Base-by-base conservation (phyloP, 345 rosid species). In the Pistacia integerrima region DNA sequence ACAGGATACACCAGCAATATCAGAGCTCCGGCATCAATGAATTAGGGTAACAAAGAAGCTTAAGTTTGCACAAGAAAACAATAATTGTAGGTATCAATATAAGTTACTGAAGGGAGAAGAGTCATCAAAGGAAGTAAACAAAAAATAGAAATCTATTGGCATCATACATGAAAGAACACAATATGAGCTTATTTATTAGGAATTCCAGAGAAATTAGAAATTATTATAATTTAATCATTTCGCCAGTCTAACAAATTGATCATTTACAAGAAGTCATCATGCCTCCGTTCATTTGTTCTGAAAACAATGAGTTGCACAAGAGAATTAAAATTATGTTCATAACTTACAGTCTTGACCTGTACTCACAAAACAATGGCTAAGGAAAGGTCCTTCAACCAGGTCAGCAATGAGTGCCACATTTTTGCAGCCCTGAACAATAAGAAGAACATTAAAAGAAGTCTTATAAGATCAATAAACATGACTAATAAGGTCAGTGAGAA, bases 211-310 rank as follows among this genome's bases (percentile, higher is more conserved):
- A 69, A 74, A 46, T 60, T 17, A 28, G 54, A 64, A 74, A 30
- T 33, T 69, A 48, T 57, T 51, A 63, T 22, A n/a, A 74, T 14
- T 49, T 49, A 11, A 11, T 62, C 66, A 28, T 17, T 35, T 18
- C 7, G 46, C 48, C 70, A 41, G 52, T 72, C 74, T 51, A 74
- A 57, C 67, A 65, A 69, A 74, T 54, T 52, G 59, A 67, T 33
- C 74, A 82, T 71, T 61, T 62, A 74, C 81, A 70, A 51, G n/a
- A 64, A 63, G 8, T 59, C 73, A 38, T 38, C 49, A 64, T 13
- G 46, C 16, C 13, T 22, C 25, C 36, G 0, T 69, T 74, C 75
- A 30, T 20, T 67, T 67, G 30, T 12, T 70, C 62, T 54, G 28
- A 48, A 56, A 51, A 57, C 20, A 67, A 71, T 70, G 75, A 28